Evolutionary conservation across 2,329 filamentous ascomycete species (phyloP).

Genomic region (Stemphylium vesicarium): DNA sequence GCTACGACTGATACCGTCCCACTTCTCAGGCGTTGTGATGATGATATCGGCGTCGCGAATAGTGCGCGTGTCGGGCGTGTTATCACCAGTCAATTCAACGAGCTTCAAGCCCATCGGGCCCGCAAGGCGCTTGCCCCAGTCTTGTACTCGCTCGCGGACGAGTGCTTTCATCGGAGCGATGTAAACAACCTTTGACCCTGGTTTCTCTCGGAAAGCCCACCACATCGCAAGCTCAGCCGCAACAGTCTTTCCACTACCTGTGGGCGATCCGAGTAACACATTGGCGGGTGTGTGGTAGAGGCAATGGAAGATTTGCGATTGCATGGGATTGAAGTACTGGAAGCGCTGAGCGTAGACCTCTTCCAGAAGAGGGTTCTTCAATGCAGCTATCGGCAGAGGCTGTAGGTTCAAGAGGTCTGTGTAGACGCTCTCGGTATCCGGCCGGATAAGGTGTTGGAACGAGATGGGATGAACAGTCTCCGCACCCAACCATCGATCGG

Average conservation of each 20-base stretch:
- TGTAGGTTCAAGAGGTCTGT: conserved; percentile 93
- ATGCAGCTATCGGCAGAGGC: conserved; percentile 81
- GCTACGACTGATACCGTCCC: conserved; percentile 98
- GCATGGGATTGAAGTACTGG: conserved; percentile 98
- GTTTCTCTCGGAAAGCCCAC: conserved; percentile 96
- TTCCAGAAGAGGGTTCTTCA: conserved; percentile 86
- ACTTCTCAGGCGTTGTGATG: conserved; percentile 99
- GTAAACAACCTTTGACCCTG: conserved; percentile 96
- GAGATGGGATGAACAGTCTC: conserved; percentile 95
- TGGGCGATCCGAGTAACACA: conserved; percentile 92
- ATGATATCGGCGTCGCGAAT: conserved; percentile 97
- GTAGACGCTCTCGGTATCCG: conserved; percentile 96
- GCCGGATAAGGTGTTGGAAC: conserved; percentile 96
- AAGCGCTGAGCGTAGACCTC: conserved; percentile 89
- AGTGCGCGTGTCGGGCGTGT: conserved; percentile 94
- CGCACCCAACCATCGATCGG: conserved; percentile 94
- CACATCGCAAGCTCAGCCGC: conserved; percentile 98
- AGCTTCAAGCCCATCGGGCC: conserved; percentile 84
- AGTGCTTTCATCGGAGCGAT: conserved; percentile 99
- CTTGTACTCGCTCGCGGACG: conserved; percentile 92
- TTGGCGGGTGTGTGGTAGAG: conserved; percentile 92
- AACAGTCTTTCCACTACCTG: conserved; percentile 96
- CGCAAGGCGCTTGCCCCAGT: conserved; percentile 86
- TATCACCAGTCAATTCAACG: conserved; percentile 96
- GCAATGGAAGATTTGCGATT: conserved; percentile 97